A percentile compares a stretch with the other conserved stretches of the same genome.
Evolutionary conservation across 495 filamentous ascomycete genomes (phyloP).

Genomic region (Staphylotrichum tortipilum): DNA sequence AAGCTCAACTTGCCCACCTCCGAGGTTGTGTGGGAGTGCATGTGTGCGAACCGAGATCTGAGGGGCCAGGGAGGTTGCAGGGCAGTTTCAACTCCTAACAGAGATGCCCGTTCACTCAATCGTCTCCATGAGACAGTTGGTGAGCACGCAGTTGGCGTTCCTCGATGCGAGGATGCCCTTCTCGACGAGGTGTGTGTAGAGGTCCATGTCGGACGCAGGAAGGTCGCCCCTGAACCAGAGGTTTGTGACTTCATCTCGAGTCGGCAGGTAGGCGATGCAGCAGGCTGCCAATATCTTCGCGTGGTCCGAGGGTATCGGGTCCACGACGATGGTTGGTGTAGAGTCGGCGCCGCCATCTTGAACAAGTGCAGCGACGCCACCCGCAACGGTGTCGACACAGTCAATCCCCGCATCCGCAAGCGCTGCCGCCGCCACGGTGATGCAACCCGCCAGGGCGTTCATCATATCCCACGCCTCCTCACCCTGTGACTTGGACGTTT

Average conservation of each 20-base stretch:
- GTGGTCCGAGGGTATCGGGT: constrained; percentile 78
- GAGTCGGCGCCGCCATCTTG: constrained; percentile 26
- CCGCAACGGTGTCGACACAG: constrained; percentile 82
- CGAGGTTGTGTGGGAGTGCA: too few relatives aligned
- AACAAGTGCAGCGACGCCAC: constrained; percentile 80
- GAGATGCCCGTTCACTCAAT: constrained; percentile 23
- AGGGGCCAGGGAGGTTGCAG: too few relatives aligned
- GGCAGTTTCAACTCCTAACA: too few relatives aligned
- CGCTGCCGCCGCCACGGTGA: constrained; percentile 91
- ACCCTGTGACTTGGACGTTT: constrained; percentile 38
- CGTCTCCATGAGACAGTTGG: constrained; percentile 30
- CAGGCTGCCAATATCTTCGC: constrained; percentile 67
- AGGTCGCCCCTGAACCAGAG: constrained; percentile 79
- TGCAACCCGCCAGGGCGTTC: constrained; percentile 83
- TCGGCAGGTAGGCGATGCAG: constrained; percentile 83
- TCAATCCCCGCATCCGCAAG: constrained; percentile 94
- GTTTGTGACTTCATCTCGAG: constrained; percentile 84
- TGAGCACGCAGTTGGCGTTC: constrained; percentile 35
- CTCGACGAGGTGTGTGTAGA: constrained; percentile 36
- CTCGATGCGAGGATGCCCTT: constrained; percentile 36
- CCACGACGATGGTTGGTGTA: constrained; percentile 55
- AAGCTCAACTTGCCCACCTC: too few relatives aligned
- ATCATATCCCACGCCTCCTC: constrained; percentile 65
- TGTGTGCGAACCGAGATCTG: too few relatives aligned
- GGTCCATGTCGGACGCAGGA: constrained; percentile 29